These are phyloP conservation scores for Podila epicladia DNA, from an alignment of 192 early-diverging fungal species.

Conservation along the genomic window DNA sequence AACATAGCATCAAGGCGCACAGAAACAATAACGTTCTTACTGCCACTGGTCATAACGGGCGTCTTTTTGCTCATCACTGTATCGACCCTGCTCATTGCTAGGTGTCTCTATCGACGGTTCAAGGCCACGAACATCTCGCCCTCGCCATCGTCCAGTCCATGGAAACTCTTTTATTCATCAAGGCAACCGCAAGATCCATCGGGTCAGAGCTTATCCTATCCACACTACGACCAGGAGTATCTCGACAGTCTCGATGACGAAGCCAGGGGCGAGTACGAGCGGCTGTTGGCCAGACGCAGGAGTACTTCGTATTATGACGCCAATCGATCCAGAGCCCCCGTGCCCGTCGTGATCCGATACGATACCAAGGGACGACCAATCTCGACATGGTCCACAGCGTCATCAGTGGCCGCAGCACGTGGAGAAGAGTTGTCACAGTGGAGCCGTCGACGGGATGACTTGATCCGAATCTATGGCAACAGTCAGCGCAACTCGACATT, in stretches of 20 bases:
- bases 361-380: slow-evolving; percentile 42
- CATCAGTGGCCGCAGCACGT: slow-evolving; percentile 36
- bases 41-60: slow-evolving; percentile 23
- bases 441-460: slow-evolving; percentile 38
- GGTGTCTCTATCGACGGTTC: slow-evolving; percentile 38
- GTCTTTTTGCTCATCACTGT: slow-evolving; percentile 24
- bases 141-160: slow-evolving; percentile 10
- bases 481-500: slow-evolving; percentile 15
- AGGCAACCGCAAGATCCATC: not conserved
- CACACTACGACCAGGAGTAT: not conserved
- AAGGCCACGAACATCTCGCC: slow-evolving; percentile 14
- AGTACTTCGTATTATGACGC: slow-evolving; percentile 46
- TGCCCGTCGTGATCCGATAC: slow-evolving; percentile 29
- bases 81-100: slow-evolving; percentile 15
- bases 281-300: slow-evolving; percentile 30
- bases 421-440: slow-evolving; percentile 42
- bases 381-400: slow-evolving; percentile 48
- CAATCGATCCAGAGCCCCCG: slow-evolving; percentile 40
- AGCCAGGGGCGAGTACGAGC: slow-evolving; percentile 11
- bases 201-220: not conserved
- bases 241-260: slow-evolving; percentile 10
- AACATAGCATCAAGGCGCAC: slow-evolving; percentile 13
- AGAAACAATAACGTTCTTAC: slow-evolving; percentile 27
- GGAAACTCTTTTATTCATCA: slow-evolving; percentile 22
- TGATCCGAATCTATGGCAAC: slow-evolving; percentile 43